Evolutionary conservation across 805 yeast genomes (phyloP).

Genomic region (Blastobotrys peoriensis): DNA sequence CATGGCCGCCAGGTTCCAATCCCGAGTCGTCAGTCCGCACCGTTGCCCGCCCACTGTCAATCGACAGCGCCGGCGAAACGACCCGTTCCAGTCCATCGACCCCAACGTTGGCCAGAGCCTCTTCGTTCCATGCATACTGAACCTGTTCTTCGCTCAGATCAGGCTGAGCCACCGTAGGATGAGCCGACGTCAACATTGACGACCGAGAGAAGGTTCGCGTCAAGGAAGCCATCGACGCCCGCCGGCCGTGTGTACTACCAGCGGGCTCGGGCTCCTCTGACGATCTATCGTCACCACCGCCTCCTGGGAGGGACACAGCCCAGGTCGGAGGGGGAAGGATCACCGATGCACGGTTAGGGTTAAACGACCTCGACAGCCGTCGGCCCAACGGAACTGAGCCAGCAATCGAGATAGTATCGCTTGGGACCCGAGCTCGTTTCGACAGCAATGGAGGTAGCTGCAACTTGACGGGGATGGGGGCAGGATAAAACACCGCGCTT

Average conservation of each 20-base stretch:
- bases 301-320: not conserved
- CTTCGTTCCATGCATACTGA: not conserved
- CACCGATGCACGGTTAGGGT: conserved; percentile 11
- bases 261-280: not conserved
- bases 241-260: not conserved
- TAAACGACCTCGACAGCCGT: conserved; percentile 5
- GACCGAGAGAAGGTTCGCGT: not conserved
- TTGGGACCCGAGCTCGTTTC: conserved; percentile 5
- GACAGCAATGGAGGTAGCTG: conserved; percentile 31
- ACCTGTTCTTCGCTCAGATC: not conserved
- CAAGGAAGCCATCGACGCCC: not conserved
- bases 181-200: not conserved
- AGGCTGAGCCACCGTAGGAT: not conserved
- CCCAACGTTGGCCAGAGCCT: not conserved
- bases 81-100: conserved; percentile 6
- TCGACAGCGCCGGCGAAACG: conserved; percentile 17
- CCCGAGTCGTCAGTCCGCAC: conserved; percentile 25
- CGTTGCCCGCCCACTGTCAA: conserved; percentile 29
- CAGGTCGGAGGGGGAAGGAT: conserved; percentile 8
- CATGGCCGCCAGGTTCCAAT: conserved; percentile 14
- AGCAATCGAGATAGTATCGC: not conserved
- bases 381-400: conserved; percentile 8
- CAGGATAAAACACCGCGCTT: conserved; percentile 26
- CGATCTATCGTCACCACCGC: no score
- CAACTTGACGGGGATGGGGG: conserved; percentile 32